A percentile compares a stretch with the other conserved stretches of the same genome.
These are phyloP conservation scores for Neurospora sp. DNA, from an alignment of 495 filamentous ascomycete species.

Conservation along the genomic window DNA sequence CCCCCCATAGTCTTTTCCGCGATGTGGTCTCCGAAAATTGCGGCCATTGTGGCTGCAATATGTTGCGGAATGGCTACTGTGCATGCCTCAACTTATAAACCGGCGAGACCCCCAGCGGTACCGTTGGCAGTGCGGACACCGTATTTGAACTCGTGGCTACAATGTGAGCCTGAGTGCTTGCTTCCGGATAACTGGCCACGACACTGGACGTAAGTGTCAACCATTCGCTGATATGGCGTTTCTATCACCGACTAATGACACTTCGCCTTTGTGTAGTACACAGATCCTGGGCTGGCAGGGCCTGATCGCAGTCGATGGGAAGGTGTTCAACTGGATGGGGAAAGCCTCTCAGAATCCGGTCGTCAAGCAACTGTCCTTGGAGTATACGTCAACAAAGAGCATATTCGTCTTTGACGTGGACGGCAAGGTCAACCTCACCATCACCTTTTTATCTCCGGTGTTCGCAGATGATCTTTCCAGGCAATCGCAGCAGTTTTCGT, in stretches of 20 bases:
- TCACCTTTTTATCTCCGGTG: constrained; percentile 82
- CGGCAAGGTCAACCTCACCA: constrained; percentile 53
- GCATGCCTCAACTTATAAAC: constrained; percentile 9
- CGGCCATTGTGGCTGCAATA: constrained; percentile 5
- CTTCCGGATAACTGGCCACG: constrained; percentile 21
- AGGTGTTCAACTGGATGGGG: constrained; percentile 55
- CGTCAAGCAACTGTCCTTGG: constrained; percentile 42
- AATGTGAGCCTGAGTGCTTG: constrained; percentile 13
- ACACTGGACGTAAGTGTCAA: constrained; percentile 18
- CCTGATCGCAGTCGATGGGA: constrained; percentile 43
- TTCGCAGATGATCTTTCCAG: constrained; percentile 75
- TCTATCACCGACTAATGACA: constrained; percentile 17
- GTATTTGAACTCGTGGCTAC: constrained; percentile 23
- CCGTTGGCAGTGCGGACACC: constrained; percentile 21
- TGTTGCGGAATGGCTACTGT: neutral
- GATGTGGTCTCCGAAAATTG: constrained; percentile 7
- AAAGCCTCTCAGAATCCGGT: constrained; percentile 40
- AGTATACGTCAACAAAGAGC: constrained; percentile 80
- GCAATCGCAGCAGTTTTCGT: constrained; percentile 83
- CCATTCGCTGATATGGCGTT: neutral
- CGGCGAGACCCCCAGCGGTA: constrained; percentile 16
- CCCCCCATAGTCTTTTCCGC: neutral
- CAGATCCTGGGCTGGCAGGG: constrained; percentile 69
- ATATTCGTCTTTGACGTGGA: constrained; percentile 72
- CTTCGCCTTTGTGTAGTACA: constrained; percentile 40